These are phyloP conservation scores for Kappamyces sp. DNA, from an alignment of 192 early-diverging fungal genomes.

Conservation along the genomic window DNA sequence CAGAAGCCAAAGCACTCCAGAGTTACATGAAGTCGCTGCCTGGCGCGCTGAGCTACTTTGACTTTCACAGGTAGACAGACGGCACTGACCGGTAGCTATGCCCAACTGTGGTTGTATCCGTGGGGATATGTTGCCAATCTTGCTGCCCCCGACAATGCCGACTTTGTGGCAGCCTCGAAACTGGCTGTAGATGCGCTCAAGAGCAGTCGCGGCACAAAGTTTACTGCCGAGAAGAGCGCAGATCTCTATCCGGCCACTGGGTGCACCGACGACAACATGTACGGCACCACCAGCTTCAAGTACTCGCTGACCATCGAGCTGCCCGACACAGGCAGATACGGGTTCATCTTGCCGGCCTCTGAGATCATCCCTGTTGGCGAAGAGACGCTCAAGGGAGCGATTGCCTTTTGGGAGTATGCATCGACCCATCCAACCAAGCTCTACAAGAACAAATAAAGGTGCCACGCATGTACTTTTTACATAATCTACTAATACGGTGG, in stretches of 20 bases:
- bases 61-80: constrained; percentile 25
- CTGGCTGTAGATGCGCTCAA: constrained; percentile 23
- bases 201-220: constrained; percentile 4
- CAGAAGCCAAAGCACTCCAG: constrained; percentile 41
- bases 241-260: constrained; percentile 33
- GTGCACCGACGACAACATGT: constrained; percentile 17
- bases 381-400: constrained; percentile 11
- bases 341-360: constrained; percentile 20
- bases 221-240: neutral
- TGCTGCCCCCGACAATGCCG: constrained; percentile 21
- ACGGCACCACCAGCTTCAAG: constrained; percentile 7
- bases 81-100: constrained; percentile 26
- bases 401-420: constrained; percentile 6
- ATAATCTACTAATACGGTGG: constrained; percentile 12
- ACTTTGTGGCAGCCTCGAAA: constrained; percentile 9
- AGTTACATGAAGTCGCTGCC: constrained; percentile 33
- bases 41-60: constrained; percentile 34
- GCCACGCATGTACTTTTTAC: no score
- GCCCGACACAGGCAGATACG: constrained; percentile 19
- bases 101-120: constrained; percentile 52
- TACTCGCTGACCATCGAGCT: constrained; percentile 25
- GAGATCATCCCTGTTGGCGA: constrained; percentile 28
- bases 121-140: constrained; percentile 23
- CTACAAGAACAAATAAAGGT: no score
- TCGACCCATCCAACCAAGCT: neutral